Evolutionary conservation across 2,329 filamentous ascomycete genomes (phyloP), one percentile per base, ranked within the genome.

Genomic region (Chaetothyriales sp.): DNA sequence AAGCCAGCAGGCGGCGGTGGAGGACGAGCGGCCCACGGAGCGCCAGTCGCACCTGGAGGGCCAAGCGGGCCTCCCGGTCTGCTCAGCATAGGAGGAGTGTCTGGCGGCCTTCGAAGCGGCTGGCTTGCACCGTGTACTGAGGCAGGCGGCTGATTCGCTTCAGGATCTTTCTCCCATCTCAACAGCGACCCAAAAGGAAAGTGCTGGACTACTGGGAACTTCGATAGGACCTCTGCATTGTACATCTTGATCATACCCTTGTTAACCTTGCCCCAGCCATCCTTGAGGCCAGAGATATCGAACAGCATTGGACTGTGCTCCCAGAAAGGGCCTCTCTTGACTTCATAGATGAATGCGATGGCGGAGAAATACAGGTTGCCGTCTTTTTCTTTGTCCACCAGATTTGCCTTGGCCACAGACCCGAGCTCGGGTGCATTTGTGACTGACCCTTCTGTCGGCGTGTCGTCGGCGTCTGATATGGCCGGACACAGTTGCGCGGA

Each of bases 201-300:
- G 68, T 98, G 92, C 69, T 98, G 92, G n/a, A 98, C 88, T 2
- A 98, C 92, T 2, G 92, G 92, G 64, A 95, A 95, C 67, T 98
- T 98, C 43, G 86, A 87, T 13, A 98, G 74, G 2, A 98, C 92
- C 71, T 98, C 92, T 18, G 87, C 92, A 60, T 94, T 89, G 71
- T 90, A 98, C 92, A 98, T 98, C 70, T 97, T 98, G 63, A 98
- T 81, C 92, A 98, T 97, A 49, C 92, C 92, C 82, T 89, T 89
- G 69, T 98, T 97, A 63, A 98, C 95, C 73, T 98, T 98, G 37
- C 86, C 92, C 92, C 92, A 98, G n/a, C 92, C 86, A 52, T 84
- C 83, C 59, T 80, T 81, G 57, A 98, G 85, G 9, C 92, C 92
- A 0, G 88, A 94, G 44, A 98, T 88, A 66, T 98, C 89, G 65